A percentile compares a stretch with the other conserved stretches of the same genome.
These are phyloP conservation scores for Ogataea nitratoaversa DNA, from an alignment of 805 yeast species.

Conservation along the genomic window DNA sequence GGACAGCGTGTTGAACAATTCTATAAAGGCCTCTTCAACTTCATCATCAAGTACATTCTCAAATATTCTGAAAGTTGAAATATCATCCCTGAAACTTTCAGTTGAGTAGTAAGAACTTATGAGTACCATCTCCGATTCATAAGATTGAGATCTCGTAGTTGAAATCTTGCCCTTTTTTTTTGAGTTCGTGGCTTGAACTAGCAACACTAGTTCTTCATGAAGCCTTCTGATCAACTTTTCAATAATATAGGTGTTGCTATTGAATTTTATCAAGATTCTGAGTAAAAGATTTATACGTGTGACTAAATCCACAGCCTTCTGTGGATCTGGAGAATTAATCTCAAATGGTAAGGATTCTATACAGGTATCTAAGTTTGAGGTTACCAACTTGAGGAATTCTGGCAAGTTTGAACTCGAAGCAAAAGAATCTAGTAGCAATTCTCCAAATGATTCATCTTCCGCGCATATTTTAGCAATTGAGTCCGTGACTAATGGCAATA, in stretches of 20 bases:
- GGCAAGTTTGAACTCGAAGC: slow-evolving; percentile 8
- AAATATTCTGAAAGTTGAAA: slow-evolving; percentile 11
- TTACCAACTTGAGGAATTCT: slow-evolving; percentile 6
- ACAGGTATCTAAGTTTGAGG: slow-evolving; percentile 9
- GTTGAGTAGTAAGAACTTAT: slow-evolving; percentile 16
- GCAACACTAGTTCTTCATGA: slow-evolving; percentile 11
- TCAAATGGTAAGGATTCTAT: slow-evolving; percentile 15
- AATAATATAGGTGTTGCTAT: slow-evolving; percentile 3
- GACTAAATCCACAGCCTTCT: slow-evolving; percentile 13
- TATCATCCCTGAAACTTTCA: slow-evolving; percentile 7
- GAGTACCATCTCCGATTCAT: slow-evolving; percentile 20
- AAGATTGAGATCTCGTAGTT: slow-evolving; percentile 5
- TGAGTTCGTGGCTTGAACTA: slow-evolving; percentile 9
- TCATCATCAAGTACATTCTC: slow-evolving; percentile 19
- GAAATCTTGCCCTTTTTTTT: slow-evolving; percentile 1
- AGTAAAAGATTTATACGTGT: slow-evolving; percentile 11
- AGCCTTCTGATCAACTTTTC: slow-evolving; percentile 9
- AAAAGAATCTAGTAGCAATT: slow-evolving; percentile 13
- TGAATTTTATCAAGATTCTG: slow-evolving; percentile 5
- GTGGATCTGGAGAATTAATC: slow-evolving; percentile 26
- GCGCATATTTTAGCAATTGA: slow-evolving; percentile 19
- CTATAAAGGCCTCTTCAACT: slow-evolving; percentile 16
- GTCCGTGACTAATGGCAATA: slow-evolving; percentile 35
- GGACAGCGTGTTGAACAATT: slow-evolving; percentile 8
- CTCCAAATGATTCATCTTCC: slow-evolving; percentile 9